Base-by-base conservation (phyloP, 2,329 filamentous ascomycete species). In the Colletotrichum liriopes region DNA sequence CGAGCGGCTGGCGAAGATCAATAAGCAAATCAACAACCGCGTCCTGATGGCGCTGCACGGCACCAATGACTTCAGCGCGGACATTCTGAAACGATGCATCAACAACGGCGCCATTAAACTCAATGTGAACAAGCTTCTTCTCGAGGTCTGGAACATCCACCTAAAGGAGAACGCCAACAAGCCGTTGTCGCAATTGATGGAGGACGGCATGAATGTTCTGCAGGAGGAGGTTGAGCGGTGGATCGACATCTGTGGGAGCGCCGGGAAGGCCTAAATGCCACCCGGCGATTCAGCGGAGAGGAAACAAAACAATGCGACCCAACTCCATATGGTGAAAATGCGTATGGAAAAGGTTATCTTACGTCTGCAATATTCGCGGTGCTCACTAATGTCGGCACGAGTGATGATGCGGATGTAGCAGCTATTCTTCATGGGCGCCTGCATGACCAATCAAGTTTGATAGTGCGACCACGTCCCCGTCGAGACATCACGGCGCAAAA, bases 1-100 rank as follows among this genome's bases (percentile, higher is more conserved):
- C 78, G 88, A 83, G 37, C 78, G 83, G 3, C 81, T 89, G 3
- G 78, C 83, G n/a, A 79, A 64, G 71, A 81, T 87, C 75, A 82
- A 84, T 8, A 69, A 59, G 37, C 69, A 72, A 32, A 64, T 72
- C 9, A 18, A 60, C 18, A 55, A 49, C 2, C 69, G 69, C 4
- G 69, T 72, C 1, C 29, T 72, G 52, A 72, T 77, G 26, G 76
- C 76, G 16, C 63, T 77, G 32, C 76, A 77, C 55, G 74, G 79
- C 9, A 73, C 75, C 4, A 41, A 75, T 73, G 69, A 76, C 72
- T 75, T 80, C 49, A 55, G 66, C 26, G 66, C 71, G 16, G 65
- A 74, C 16, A 55, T 75, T 3, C 56, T 76, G 63, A 55, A 65
- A 29, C 61, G 61, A 11, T 75, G 75, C 60, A 75, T 75, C 59